phyloP scores from a whole-genome alignment of 2,329 filamentous ascomycete genomes.

The Fusarium sterilihyphosum region DNA sequence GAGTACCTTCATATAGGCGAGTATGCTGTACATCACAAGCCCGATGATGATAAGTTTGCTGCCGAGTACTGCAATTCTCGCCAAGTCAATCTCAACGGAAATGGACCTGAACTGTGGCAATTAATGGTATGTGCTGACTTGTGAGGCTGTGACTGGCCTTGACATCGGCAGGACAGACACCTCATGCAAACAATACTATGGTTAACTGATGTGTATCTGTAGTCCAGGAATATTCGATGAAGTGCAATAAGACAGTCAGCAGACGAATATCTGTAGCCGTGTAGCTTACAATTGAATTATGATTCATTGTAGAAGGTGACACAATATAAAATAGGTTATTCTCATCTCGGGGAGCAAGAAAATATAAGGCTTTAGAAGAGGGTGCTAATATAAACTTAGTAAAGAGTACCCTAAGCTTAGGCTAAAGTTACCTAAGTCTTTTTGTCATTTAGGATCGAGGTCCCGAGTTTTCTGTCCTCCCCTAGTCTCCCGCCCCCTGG shows the following conservation, averaged over 20 bases:
- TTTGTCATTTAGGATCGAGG: neutral
- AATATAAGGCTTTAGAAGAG: no score
- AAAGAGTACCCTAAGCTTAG: no score
- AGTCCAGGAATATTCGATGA: neutral
- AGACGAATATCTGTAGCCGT: neutral
- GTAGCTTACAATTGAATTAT: neutral
- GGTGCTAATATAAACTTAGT: neutral
- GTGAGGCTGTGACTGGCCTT: neutral
- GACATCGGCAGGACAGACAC: neutral
- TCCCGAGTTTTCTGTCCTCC: neutral
- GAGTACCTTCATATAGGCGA: neutral
- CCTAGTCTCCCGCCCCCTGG: neutral
- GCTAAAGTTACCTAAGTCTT: neutral
- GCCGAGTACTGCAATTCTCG: no score
- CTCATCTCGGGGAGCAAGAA: neutral
- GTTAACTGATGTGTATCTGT: neutral
- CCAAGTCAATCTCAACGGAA: no score
- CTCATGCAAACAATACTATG: neutral
- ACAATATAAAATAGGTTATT: neutral
- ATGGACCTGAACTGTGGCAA: neutral
- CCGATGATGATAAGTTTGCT: neutral
- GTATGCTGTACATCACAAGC: neutral
- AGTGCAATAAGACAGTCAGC: accelerated
- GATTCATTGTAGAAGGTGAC: neutral
- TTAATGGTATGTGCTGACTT: neutral